Evolutionary conservation across 495 filamentous ascomycete species (phyloP).

Genomic region (Podospora tetraspora): DNA sequence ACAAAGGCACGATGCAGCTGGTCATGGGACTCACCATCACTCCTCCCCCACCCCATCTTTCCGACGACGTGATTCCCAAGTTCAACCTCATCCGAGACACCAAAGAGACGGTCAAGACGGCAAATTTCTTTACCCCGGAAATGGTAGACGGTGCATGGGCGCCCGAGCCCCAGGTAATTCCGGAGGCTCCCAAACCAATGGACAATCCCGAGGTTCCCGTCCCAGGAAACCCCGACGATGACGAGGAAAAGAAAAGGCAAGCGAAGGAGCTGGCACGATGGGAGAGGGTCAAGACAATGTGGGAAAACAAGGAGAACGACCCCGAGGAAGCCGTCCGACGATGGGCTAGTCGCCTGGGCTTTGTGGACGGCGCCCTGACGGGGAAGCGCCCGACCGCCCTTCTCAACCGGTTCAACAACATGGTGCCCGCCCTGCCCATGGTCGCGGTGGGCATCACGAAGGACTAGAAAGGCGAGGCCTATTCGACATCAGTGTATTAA

Average conservation of each 20-base stretch:
- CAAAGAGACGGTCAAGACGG: not conserved
- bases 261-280: not conserved
- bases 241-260: not conserved
- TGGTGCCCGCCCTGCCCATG: slow-evolving; percentile 9
- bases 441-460: not conserved
- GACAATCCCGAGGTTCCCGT: not conserved
- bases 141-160: not conserved
- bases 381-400: not conserved
- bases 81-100: not conserved
- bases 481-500: too few species aligned
- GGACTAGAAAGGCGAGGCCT: not conserved
- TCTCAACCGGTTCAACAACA: not conserved
- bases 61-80: not conserved
- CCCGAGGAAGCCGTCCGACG: not conserved
- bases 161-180: not conserved
- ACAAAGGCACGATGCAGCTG: not conserved
- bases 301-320: not conserved
- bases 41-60: not conserved
- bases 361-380: not conserved
- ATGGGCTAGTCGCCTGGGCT: not conserved
- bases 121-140: not conserved
- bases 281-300: not conserved
- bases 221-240: not conserved
- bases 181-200: not conserved
- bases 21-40: slow-evolving; percentile 3